Percentiles rank a stretch among this genome's conserved stretches.
These are phyloP conservation scores for Chimonanthus salicifolius DNA, from an alignment of 164 flowering plant species.

Conservation along the genomic window DNA sequence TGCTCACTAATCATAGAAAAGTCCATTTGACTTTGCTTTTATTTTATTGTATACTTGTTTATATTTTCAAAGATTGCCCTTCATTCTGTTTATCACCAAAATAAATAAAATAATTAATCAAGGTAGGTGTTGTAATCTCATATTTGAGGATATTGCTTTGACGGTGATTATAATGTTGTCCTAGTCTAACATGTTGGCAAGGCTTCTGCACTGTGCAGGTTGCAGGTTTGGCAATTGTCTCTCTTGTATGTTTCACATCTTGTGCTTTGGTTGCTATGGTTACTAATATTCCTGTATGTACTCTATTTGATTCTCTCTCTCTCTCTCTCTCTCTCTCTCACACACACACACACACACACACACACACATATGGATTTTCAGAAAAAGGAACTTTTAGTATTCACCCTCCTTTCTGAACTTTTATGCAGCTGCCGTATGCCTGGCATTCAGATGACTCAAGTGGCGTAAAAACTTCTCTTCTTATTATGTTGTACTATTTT, in stretches of 20 bases:
- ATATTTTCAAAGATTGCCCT: too few species aligned
- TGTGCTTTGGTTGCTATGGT: slow-evolving; percentile 60
- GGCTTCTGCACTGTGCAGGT: slow-evolving; percentile 41
- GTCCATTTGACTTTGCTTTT: neutral
- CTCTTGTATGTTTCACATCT: slow-evolving; percentile 71
- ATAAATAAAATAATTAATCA: too few species aligned
- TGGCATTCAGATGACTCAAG: slow-evolving; percentile 33
- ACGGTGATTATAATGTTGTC: neutral
- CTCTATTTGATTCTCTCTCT: slow-evolving; percentile 3
- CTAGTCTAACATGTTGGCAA: neutral
- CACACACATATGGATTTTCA: neutral
- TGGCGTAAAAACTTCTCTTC: slow-evolving; percentile 35
- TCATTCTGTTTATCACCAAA: too few species aligned
- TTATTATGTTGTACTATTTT: slow-evolving; percentile 64
- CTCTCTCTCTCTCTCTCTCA: slow-evolving; percentile 2
- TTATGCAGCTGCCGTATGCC: slow-evolving; percentile 55
- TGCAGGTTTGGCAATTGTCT: slow-evolving; percentile 72
- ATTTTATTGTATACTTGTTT: neutral
- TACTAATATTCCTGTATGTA: slow-evolving; percentile 72
- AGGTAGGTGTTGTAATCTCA: too few species aligned
- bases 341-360: neutral
- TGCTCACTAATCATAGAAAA: neutral
- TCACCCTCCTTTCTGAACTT: slow-evolving; percentile 1
- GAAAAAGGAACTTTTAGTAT: slow-evolving; percentile 2
- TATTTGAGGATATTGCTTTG: too few species aligned